Evolutionary conservation across 2,329 filamentous ascomycete species (phyloP).

Genomic region (Aspergillus chevalieri): DNA sequence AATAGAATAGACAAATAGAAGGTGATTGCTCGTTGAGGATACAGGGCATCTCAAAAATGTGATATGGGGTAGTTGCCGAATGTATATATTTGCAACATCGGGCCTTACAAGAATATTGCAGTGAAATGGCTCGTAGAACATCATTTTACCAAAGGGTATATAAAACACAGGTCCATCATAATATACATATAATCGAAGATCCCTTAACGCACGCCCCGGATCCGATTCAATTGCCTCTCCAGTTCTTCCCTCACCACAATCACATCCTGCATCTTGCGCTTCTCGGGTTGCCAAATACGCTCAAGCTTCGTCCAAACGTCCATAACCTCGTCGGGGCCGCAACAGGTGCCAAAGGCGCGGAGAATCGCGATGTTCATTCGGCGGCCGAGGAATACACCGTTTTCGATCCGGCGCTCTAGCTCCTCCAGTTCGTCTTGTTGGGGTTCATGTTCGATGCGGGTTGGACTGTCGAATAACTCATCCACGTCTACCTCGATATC

Average conservation of each 20-base stretch:
- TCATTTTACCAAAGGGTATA: constrained; percentile 8
- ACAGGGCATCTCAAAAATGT: neutral
- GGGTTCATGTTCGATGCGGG: constrained; percentile 3
- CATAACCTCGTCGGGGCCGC: constrained; percentile 29
- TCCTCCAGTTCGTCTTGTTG: constrained; percentile 11
- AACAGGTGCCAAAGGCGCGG: constrained; percentile 35
- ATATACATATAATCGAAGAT: constrained; percentile 18
- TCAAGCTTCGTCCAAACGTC: constrained; percentile 36
- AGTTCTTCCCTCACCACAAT: constrained; percentile 33
- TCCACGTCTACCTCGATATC: constrained; percentile 8
- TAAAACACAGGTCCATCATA: constrained; percentile 16
- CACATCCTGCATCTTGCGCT: constrained; percentile 31
- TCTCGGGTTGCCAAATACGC: constrained; percentile 34
- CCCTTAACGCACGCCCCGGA: constrained; percentile 2
- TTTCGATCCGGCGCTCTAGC: constrained; percentile 28
- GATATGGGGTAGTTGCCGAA: constrained; percentile 6
- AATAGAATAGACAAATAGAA: too few relatives aligned
- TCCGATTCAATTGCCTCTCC: constrained; percentile 26
- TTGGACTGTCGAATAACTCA: constrained; percentile 7
- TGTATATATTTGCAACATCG: too few relatives aligned
- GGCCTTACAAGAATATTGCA: neutral
- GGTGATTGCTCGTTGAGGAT: too few relatives aligned
- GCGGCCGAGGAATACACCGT: constrained; percentile 37
- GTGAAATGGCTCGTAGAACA: neutral
- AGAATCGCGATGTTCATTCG: constrained; percentile 34